Evolutionary conservation across 2,329 filamentous ascomycete species (phyloP), one percentile per base, ranked within the genome.

Genomic region (Colletotrichum siamense): DNA sequence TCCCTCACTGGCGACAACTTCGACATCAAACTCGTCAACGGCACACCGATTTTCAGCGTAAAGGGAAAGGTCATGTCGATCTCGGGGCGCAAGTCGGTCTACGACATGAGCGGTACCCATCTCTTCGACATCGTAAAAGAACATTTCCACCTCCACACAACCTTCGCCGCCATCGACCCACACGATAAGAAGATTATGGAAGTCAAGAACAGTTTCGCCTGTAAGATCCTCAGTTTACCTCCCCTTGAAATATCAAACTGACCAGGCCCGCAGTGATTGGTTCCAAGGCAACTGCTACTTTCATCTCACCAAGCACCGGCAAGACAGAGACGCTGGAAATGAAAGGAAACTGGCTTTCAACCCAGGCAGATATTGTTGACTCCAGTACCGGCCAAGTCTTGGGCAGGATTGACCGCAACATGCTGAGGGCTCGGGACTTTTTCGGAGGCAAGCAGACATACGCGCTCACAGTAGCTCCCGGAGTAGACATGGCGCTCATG

Each of bases 371-470:
- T 10, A 94, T 95, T 77, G 85, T 87, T 8, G 88, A 92, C 77
- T 84, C 89, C 66, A 83, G 84, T 16, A 88, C 83, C 7, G 88
- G 89, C 6, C 83, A 86, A 8, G 83, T 89, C 1, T 90, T 94
- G 1, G 93, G 91, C 0, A 84, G 86, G 59, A 92, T 95, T 79
- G 85, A 89, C 75, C 89, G 93, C 76, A 90, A 91, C 79, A 82
- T 92, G 44, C 85, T 92, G 73, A 93, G 89, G 78, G 86, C 86
- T 39, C 86, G 91, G 36, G 88, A 94, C 79, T 81, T 93, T 3
- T 81, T 94, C 28, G 89, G 89, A 55, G 90, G 88, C 12, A 88
- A 93, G 84, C 92, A 94, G 84, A 93, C 92, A 6, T 95, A 95
- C 78, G 89, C 87, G 2, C 87, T 95, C 7, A 88, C 87, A 1